A percentile compares a stretch with the other conserved stretches of the same genome.
Evolutionary conservation across 139 green algal species (phyloP).

Genomic region (Mychonastes homosphaera): DNA sequence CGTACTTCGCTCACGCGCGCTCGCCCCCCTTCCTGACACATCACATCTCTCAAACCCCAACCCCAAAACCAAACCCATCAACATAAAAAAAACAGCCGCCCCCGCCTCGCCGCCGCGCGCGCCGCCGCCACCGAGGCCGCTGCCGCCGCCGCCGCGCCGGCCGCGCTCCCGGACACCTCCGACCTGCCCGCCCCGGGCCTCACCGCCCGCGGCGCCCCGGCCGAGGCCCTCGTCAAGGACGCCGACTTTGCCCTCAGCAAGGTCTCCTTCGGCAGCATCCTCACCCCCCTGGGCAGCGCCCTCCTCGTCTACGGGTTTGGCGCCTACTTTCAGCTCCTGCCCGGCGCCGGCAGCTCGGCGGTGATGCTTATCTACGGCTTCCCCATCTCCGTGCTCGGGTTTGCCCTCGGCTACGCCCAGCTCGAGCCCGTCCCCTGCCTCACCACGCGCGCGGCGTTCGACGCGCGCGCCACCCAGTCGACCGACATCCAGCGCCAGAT

Average conservation of each 20-base stretch:
- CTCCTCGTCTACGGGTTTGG: slow-evolving; percentile 84
- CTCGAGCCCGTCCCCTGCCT: slow-evolving; percentile 46
- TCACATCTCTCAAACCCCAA: too few species aligned
- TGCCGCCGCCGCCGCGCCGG: too few species aligned
- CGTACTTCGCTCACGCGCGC: too few species aligned
- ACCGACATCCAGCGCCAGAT: slow-evolving; percentile 96
- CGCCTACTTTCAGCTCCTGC: slow-evolving; percentile 87
- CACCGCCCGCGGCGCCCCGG: too few species aligned
- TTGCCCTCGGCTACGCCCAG: slow-evolving; percentile 80
- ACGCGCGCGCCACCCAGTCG: slow-evolving; percentile 62
- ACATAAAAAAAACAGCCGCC: too few species aligned
- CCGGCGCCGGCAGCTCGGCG: slow-evolving; percentile 71
- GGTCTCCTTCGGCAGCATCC: slow-evolving; percentile 78
- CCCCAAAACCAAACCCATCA: too few species aligned
- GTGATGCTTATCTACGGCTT: slow-evolving; percentile 97
- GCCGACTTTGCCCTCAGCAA: slow-evolving; percentile 56
- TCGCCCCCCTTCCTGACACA: too few species aligned
- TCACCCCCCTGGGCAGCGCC: slow-evolving; percentile 56
- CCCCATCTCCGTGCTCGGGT: slow-evolving; percentile 83
- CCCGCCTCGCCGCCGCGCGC: too few species aligned
- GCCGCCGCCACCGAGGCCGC: too few species aligned
- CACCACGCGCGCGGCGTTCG: slow-evolving; percentile 59
- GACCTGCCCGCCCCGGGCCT: too few species aligned
- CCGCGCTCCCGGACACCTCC: too few species aligned
- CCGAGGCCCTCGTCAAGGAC: slow-evolving; percentile 25